Percentiles rank a stretch among this genome's conserved stretches.
phyloP scores from a whole-genome alignment of 1,284 basidiomycete genomes.

The Papiliotrema fonsecae region DNA sequence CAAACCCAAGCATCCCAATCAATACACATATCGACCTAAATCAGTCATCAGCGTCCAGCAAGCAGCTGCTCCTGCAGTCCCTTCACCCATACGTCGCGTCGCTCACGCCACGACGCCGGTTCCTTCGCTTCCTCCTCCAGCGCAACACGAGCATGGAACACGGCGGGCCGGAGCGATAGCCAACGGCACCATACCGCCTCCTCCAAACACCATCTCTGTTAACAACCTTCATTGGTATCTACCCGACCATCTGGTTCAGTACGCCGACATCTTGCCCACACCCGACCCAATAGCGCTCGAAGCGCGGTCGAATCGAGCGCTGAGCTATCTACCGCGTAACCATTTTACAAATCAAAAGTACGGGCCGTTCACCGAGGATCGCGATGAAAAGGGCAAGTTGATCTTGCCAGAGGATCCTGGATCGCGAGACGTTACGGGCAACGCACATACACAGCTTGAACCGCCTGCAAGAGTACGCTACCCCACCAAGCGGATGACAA shows the following conservation, averaged over 20 bases:
- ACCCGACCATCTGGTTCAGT: constrained; percentile 88
- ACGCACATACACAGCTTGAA: constrained; percentile 55
- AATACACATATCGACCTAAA: constrained; percentile 58
- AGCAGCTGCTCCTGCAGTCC: too few relatives aligned
- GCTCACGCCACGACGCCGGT: constrained; percentile 19
- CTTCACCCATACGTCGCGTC: constrained; percentile 19
- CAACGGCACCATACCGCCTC: constrained; percentile 26
- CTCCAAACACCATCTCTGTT: constrained; percentile 27
- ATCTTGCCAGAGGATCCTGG: constrained; percentile 25
- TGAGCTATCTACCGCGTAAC: constrained; percentile 32
- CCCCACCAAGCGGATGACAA: constrained; percentile 88
- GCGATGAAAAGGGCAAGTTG: constrained; percentile 30
- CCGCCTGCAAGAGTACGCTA: constrained; percentile 88
- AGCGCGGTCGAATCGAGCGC: constrained; percentile 52
- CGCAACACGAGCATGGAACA: constrained; percentile 41
- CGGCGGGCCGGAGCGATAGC: constrained; percentile 44
- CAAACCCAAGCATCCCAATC: constrained; percentile 54
- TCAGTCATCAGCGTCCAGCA: constrained; percentile 13
- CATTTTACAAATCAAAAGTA: constrained; percentile 36
- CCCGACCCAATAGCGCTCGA: constrained; percentile 68
- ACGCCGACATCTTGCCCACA: constrained; percentile 76
- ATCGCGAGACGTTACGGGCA: constrained; percentile 25
- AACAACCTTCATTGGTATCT: constrained; percentile 66
- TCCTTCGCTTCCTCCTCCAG: constrained; percentile 22
- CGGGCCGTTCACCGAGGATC: constrained; percentile 34